These are phyloP conservation scores for Fusarium sp. DNA, from an alignment of 2,329 filamentous ascomycete genomes.

Conservation along the genomic window DNA sequence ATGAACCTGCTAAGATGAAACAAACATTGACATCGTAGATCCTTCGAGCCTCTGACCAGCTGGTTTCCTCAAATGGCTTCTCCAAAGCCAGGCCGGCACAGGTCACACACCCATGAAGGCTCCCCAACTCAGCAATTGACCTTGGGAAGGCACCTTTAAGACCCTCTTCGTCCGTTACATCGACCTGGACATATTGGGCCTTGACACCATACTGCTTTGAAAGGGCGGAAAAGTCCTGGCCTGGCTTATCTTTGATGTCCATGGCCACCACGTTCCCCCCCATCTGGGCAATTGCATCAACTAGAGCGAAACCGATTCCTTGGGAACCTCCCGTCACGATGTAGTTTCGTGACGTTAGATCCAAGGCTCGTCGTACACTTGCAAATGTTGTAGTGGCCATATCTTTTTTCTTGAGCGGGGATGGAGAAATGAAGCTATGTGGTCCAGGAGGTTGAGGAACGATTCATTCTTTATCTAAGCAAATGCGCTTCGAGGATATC, in stretches of 20 bases:
- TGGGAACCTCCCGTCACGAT: constrained; percentile 53
- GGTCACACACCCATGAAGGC: constrained; percentile 46
- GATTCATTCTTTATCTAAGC: not conserved
- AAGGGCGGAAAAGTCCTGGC: constrained; percentile 43
- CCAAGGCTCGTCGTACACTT: constrained; percentile 34
- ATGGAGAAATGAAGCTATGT: not conserved
- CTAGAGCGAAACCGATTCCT: constrained; percentile 53
- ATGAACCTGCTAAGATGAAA: not conserved
- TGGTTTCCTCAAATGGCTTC: constrained; percentile 57
- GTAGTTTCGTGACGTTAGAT: constrained; percentile 49
- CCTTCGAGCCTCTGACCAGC: constrained; percentile 53
- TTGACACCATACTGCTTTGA: constrained; percentile 29
- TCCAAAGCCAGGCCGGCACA: constrained; percentile 54
- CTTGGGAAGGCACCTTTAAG: constrained; percentile 36
- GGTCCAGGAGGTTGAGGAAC: not conserved
- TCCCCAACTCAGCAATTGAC: constrained; percentile 36
- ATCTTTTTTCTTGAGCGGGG: not conserved
- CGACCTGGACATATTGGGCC: constrained; percentile 44
- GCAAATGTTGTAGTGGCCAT: not conserved
- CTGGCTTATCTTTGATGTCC: constrained; percentile 47
- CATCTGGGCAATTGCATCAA: constrained; percentile 53
- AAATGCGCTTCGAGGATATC: not conserved
- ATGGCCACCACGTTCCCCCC: constrained; percentile 53
- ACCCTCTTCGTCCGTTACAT: constrained; percentile 46
- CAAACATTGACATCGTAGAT: constrained; percentile 57